Evolutionary conservation across 805 yeast species (phyloP).

Genomic region (Isabelozyma heimii): DNA sequence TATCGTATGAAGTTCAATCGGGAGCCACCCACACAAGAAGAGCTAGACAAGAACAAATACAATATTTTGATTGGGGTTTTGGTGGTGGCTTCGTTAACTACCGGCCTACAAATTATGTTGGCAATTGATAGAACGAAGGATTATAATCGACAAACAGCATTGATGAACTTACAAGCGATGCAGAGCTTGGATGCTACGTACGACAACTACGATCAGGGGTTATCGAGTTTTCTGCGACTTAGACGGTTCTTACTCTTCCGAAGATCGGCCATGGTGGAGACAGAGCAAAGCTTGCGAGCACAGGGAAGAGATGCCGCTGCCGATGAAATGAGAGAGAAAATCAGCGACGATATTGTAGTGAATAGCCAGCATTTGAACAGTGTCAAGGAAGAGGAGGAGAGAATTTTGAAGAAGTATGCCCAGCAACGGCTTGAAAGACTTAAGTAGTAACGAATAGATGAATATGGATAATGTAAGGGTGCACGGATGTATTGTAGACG

Average conservation of each 20-base stretch:
- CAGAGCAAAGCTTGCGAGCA: constrained; percentile 8
- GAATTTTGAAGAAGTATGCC: constrained; percentile 32
- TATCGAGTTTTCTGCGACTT: constrained; percentile 26
- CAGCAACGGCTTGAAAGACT: constrained; percentile 18
- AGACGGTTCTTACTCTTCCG: constrained; percentile 32
- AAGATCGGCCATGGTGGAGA: constrained; percentile 21
- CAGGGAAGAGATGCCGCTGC: constrained; percentile 12
- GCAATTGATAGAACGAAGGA: constrained; percentile 35
- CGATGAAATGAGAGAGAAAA: constrained; percentile 9
- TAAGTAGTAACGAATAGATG: constrained; percentile 3
- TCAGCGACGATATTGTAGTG: background rate
- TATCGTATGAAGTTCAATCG: constrained; percentile 41
- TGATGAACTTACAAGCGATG: constrained; percentile 26
- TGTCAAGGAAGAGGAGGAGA: constrained; percentile 15
- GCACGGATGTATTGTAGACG: background rate
- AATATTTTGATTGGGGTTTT: constrained; percentile 36
- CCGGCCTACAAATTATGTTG: constrained; percentile 33
- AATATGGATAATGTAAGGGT: background rate
- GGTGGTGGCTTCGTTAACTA: constrained; percentile 26
- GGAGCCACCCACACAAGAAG: constrained; percentile 38
- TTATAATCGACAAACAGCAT: constrained; percentile 18
- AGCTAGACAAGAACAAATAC: constrained; percentile 42
- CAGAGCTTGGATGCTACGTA: constrained; percentile 25
- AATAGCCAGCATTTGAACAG: background rate
- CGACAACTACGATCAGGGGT: constrained; percentile 26